These are phyloP conservation scores for Lentinula detonsa DNA, from an alignment of 768 basidiomycete genomes.

Conservation along the genomic window DNA sequence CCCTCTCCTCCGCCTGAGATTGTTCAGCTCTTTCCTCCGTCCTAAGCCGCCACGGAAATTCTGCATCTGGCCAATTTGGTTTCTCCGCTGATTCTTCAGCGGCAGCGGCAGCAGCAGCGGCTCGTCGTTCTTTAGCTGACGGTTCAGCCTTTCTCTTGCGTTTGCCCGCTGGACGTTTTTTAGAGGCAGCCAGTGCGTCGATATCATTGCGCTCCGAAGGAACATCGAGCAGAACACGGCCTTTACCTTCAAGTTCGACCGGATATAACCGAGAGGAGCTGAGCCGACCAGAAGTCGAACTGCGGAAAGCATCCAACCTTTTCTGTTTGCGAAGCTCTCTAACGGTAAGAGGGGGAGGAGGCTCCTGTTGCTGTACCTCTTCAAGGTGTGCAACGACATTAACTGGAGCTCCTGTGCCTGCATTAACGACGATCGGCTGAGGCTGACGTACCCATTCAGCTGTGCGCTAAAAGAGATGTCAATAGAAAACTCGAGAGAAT, in stretches of 20 bases:
- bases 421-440: slow-evolving; percentile 38
- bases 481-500: slow-evolving; percentile 7
- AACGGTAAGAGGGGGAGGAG: slow-evolving; percentile 36
- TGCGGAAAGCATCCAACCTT: slow-evolving; percentile 64
- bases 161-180: slow-evolving; percentile 31
- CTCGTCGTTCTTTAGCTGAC: slow-evolving; percentile 27
- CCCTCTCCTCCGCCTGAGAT: slow-evolving; percentile 49
- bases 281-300: slow-evolving; percentile 19
- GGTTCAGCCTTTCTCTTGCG: slow-evolving; percentile 48
- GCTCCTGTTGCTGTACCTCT: slow-evolving; percentile 22
- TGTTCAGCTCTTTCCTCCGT: slow-evolving; percentile 48
- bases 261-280: slow-evolving; percentile 43
- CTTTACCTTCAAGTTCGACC: slow-evolving; percentile 61
- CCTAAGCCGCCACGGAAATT: slow-evolving; percentile 73
- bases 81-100: slow-evolving; percentile 32
- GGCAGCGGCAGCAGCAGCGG: slow-evolving; percentile 13
- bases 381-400: slow-evolving; percentile 37
- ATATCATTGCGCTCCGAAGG: slow-evolving; percentile 28
- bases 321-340: slow-evolving; percentile 62
- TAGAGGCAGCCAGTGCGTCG: slow-evolving; percentile 20
- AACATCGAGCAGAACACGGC: slow-evolving; percentile 63
- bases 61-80: slow-evolving; percentile 75
- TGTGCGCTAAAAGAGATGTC: slow-evolving; percentile 33
- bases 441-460: slow-evolving; percentile 58
- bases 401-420: slow-evolving; percentile 33